Conservation (phyloP, 257 asterid genomes). For the Scutellaria galericulata region DNA sequence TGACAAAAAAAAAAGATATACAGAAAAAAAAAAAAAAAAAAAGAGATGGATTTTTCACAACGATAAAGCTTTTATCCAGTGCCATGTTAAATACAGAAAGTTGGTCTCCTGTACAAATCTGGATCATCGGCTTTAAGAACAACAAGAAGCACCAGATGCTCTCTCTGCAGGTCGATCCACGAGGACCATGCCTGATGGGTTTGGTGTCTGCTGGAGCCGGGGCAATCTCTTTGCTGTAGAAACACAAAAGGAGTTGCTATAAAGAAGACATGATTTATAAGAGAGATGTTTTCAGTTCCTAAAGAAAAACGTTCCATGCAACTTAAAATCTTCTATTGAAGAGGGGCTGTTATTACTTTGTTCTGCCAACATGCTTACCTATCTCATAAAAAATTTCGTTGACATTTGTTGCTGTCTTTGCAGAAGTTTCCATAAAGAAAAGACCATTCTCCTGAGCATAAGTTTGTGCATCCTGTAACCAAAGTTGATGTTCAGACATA, state of each 20-base stretch:
- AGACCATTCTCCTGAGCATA: slow-evolving; percentile 74
- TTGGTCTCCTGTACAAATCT: slow-evolving; percentile 42
- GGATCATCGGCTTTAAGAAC: slow-evolving; percentile 47
- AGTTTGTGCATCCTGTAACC: slow-evolving; percentile 64
- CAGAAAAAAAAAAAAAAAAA: not conserved
- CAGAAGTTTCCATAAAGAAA: slow-evolving; percentile 78
- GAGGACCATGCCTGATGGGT: slow-evolving; percentile 85
- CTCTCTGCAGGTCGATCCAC: slow-evolving; percentile 74
- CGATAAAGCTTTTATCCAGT: no score
- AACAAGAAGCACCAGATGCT: slow-evolving; percentile 54
- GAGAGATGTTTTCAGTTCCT: slow-evolving; percentile 5
- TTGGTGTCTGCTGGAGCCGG: slow-evolving; percentile 74
- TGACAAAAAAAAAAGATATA: not conserved
- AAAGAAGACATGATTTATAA: not conserved
- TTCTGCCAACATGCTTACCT: slow-evolving; percentile 42
- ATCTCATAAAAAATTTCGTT: slow-evolving; percentile 63
- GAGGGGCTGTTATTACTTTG: no score
- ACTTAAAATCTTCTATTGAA: no score
- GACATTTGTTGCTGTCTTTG: slow-evolving; percentile 71
- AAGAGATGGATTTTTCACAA: not conserved
- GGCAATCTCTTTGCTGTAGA: slow-evolving; percentile 82
- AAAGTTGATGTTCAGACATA: slow-evolving; percentile 17
- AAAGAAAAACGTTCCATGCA: not conserved
- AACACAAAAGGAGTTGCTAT: not conserved
- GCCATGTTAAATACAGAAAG: not conserved